Percentiles rank a stretch among this genome's conserved stretches.
These are phyloP conservation scores for Drechmeria coniospora DNA, from an alignment of 2,329 filamentous ascomycete species.

Conservation along the genomic window DNA sequence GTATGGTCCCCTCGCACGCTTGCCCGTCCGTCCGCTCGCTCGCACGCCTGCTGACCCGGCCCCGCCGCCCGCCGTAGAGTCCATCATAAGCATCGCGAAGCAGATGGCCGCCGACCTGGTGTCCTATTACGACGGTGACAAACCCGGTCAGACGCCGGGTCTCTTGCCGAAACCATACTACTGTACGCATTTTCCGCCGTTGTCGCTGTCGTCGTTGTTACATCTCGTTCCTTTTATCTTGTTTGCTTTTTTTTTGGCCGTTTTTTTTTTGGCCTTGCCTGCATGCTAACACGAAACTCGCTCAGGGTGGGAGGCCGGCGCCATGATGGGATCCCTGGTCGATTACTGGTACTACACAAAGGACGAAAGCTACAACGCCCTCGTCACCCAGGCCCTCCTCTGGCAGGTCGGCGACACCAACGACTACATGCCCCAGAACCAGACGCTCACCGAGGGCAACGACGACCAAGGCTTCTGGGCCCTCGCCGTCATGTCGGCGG, in stretches of 20 bases:
- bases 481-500: slow-evolving; percentile 52
- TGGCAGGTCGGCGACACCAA: slow-evolving; percentile 57
- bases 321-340: slow-evolving; percentile 54
- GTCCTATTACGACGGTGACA: slow-evolving; percentile 26
- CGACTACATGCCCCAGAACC: slow-evolving; percentile 66
- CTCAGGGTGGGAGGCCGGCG: slow-evolving; percentile 57
- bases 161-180: slow-evolving; percentile 38
- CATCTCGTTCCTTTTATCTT: no score
- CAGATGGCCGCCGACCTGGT: slow-evolving; percentile 35
- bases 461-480: slow-evolving; percentile 67
- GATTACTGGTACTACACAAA: slow-evolving; percentile 80
- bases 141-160: slow-evolving; percentile 34
- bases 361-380: slow-evolving; percentile 54
- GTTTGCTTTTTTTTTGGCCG: no score
- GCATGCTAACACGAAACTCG: background rate
- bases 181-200: slow-evolving; percentile 22
- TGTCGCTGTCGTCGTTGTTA: no score
- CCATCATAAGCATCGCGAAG: slow-evolving; percentile 31
- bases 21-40: no score
- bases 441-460: slow-evolving; percentile 54
- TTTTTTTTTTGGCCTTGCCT: background rate
- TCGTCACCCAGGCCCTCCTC: slow-evolving; percentile 52
- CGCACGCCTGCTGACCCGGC: no score
- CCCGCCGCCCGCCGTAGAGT: slow-evolving; percentile 30
- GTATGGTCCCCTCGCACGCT: slow-evolving; percentile 9